Percentiles rank a stretch among this genome's conserved stretches.
Evolutionary conservation across 1,284 basidiomycete species (phyloP).

Genomic region (Cystobasidium pallidum): DNA sequence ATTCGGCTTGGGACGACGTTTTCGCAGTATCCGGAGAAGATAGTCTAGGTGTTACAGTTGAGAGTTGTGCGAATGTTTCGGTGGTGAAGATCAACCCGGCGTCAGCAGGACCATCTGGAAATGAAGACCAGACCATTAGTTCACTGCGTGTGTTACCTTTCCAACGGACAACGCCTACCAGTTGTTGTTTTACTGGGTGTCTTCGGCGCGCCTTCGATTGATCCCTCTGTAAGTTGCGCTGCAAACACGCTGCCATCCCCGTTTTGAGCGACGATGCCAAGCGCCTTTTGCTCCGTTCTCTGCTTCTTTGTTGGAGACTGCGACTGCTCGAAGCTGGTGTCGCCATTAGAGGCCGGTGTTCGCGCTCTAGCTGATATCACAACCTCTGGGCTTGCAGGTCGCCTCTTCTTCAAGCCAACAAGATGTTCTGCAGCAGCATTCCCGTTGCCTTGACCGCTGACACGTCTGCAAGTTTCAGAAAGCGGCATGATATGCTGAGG

Average conservation of each 20-base stretch:
- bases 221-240: not conserved
- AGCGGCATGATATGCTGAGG: not conserved
- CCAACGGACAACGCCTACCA: not conserved
- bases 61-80: slow-evolving; percentile 15
- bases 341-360: not conserved
- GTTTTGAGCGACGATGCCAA: not conserved
- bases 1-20: not conserved
- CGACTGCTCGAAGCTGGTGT: slow-evolving; percentile 18
- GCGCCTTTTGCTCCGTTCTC: not conserved
- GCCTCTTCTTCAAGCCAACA: slow-evolving; percentile 11
- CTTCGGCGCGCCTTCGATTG: not conserved
- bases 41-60: slow-evolving; percentile 5
- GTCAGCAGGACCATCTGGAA: not conserved
- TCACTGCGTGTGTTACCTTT: not conserved
- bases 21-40: not conserved
- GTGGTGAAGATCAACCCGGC: not conserved
- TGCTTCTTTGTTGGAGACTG: slow-evolving; percentile 27
- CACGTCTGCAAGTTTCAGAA: not conserved
- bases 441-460: not conserved
- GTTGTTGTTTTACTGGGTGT: not conserved
- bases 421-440: not conserved
- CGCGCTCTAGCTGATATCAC: slow-evolving; percentile 4
- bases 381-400: slow-evolving; percentile 4
- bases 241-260: slow-evolving; percentile 4
- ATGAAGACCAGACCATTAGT: not conserved